Evolutionary conservation across 2,329 filamentous ascomycete genomes (phyloP), one percentile per base, ranked within the genome.

Genomic region (Beauveria sp.): DNA sequence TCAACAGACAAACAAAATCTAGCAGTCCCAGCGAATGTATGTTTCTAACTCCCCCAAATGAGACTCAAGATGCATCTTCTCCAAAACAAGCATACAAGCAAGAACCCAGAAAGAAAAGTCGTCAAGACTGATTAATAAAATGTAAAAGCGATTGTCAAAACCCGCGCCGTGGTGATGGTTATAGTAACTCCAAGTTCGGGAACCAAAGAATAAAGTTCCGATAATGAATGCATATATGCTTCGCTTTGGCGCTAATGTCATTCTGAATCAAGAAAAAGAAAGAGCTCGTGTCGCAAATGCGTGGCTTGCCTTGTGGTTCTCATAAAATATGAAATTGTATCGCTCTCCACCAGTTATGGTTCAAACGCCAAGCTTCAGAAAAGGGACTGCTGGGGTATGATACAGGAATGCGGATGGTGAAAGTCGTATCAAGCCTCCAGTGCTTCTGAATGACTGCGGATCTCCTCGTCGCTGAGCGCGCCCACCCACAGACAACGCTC

Each of bases 401-500:
- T 4, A 43, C 16, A 46, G 44, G n/a, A 34, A 46, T 47, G 20
- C 26, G 22, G 24, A 40, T 9, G 44, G 4, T 16, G 34, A 37
- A 14, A 37, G 12, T 37, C 40, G 28, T 16, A 20, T 52, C 22
- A 60, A 12, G 65, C 77, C 70, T 84, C 80, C 37, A 85, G 68
- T 59, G 69, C 72, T 59, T 81, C 79, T 0, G 81, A 83, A 60
- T 78, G 76, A 63, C 74, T 76, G 61, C 82, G 76, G 68, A 94
- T 91, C 68, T 92, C 89, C n/a, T 86, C 84, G 65, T 93, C 90
- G 59, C 76, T 83, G 59, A 94, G 72, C 10, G 90, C 89, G 52
- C 88, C 87, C 76, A 94, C 86, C 90, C 91, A 94, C n/a, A 94
- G 79, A 71, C 90, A 94, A 64, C 89, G 82, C 73, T 91, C 89